A percentile compares a stretch with the other conserved stretches of the same genome.
Conservation (phyloP, 768 basidiomycete genomes). For the Zangia roseola region DNA sequence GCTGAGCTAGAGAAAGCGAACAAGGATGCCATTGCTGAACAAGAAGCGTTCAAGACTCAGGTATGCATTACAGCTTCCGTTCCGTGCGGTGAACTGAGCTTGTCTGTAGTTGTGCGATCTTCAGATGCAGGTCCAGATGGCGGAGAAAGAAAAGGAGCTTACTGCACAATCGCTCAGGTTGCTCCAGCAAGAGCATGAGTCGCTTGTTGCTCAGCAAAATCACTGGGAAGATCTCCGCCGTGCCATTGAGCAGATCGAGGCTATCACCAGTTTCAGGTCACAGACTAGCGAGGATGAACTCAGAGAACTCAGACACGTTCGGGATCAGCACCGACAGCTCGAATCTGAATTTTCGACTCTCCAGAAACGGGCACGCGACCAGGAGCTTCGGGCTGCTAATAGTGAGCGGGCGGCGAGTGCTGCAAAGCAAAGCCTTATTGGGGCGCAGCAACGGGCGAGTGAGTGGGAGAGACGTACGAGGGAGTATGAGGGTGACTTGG, state of each 20-base stretch:
- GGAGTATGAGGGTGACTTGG: slow-evolving; percentile 65
- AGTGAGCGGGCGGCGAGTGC: slow-evolving; percentile 58
- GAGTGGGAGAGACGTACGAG: slow-evolving; percentile 83
- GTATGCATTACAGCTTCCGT: slow-evolving; percentile 37
- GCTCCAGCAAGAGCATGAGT: slow-evolving; percentile 62
- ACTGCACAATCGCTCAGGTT: slow-evolving; percentile 46
- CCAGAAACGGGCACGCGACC: slow-evolving; percentile 72
- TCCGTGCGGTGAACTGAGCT: not conserved
- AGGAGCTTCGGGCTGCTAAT: slow-evolving; percentile 59
- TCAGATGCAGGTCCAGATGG: slow-evolving; percentile 55
- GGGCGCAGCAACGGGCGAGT: slow-evolving; percentile 72
- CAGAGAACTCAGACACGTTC: slow-evolving; percentile 63
- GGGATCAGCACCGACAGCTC: slow-evolving; percentile 55
- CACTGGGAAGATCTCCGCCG: slow-evolving; percentile 78
- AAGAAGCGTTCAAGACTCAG: slow-evolving; percentile 55
- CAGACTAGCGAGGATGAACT: slow-evolving; percentile 71
- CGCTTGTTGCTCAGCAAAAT: slow-evolving; percentile 58
- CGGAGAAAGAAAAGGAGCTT: slow-evolving; percentile 62
- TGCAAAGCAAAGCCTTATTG: slow-evolving; percentile 60
- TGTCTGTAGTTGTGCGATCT: slow-evolving; percentile 54
- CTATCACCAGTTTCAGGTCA: slow-evolving; percentile 57
- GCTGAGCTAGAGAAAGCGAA: slow-evolving; percentile 60
- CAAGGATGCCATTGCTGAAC: slow-evolving; percentile 54
- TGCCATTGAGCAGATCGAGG: slow-evolving; percentile 70
- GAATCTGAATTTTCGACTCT: slow-evolving; percentile 67